Percentiles rank a stretch among this genome's conserved stretches.
phyloP scores from a whole-genome alignment of 148 eudicot genomes.

The Rhododendron mucronatum region DNA sequence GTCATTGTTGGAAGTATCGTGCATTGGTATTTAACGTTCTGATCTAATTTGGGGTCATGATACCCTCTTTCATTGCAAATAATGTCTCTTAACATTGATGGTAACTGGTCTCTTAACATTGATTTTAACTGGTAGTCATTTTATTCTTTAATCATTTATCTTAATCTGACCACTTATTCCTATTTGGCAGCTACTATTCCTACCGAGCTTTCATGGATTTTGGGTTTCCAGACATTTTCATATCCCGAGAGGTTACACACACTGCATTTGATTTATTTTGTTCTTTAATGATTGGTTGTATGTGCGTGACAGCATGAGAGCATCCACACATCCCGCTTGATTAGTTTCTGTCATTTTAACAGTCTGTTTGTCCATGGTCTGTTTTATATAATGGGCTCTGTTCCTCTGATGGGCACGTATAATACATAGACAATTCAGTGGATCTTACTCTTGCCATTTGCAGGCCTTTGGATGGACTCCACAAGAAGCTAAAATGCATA shows the following conservation, averaged over 20 bases:
- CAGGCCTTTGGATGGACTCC: conserved; percentile 93
- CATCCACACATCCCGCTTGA: neutral
- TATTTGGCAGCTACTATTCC: conserved; percentile 81
- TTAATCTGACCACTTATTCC: conserved; percentile 2
- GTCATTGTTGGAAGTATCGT: neutral
- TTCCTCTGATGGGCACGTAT: conserved; percentile 4
- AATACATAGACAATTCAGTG: conserved; percentile 9
- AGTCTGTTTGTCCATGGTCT: neutral
- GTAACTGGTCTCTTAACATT: neutral
- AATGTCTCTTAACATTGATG: neutral
- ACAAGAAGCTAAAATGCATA: conserved; percentile 81
- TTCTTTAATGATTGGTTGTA: neutral
- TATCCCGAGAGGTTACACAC: conserved; percentile 84
- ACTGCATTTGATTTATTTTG: neutral
- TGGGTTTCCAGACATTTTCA: conserved; percentile 94
- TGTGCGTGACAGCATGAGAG: neutral
- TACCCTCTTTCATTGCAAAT: neutral
- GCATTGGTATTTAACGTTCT: neutral
- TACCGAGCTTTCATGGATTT: conserved; percentile 82
- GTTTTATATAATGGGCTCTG: neutral
- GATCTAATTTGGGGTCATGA: neutral
- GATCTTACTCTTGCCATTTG: conserved; percentile 14
- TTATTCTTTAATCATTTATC: neutral
- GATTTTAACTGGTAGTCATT: neutral
- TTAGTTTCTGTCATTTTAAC: neutral